These are phyloP conservation scores for Suhomyces ambrosiae DNA, from an alignment of 1,139 yeast genomes.

Conservation along the genomic window DNA sequence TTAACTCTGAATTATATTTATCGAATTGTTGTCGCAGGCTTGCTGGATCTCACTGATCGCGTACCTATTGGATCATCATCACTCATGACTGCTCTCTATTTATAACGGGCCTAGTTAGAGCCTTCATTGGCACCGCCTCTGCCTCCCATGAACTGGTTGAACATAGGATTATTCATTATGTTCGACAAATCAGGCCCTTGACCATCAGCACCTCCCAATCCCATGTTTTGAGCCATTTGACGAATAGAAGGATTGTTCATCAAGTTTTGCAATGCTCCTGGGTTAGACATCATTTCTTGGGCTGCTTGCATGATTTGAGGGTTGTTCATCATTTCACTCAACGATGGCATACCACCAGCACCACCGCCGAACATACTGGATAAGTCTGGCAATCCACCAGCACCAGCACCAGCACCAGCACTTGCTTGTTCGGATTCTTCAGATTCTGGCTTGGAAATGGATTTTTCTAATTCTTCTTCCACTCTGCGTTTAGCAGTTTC, in stretches of 20 bases:
- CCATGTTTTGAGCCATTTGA: slow-evolving; percentile 74
- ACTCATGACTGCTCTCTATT: slow-evolving; percentile 1
- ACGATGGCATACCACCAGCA: slow-evolving; percentile 61
- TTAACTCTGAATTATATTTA: too few relatives aligned
- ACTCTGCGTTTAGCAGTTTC: slow-evolving; percentile 90
- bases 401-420: slow-evolving; percentile 50
- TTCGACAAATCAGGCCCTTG: slow-evolving; percentile 60
- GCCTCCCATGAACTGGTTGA: slow-evolving; percentile 55
- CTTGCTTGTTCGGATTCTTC: slow-evolving; percentile 37
- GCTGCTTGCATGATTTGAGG: slow-evolving; percentile 94
- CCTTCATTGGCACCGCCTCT: slow-evolving; percentile 15
- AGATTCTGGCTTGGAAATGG: slow-evolving; percentile 32
- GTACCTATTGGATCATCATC: not conserved
- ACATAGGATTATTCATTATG: slow-evolving; percentile 81
- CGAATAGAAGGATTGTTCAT: slow-evolving; percentile 80
- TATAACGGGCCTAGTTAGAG: slow-evolving; percentile 3
- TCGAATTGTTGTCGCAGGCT: too few relatives aligned
- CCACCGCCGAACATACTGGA: slow-evolving; percentile 60
- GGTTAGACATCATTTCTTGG: slow-evolving; percentile 89
- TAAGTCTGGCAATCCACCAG: slow-evolving; percentile 75
- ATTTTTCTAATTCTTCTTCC: slow-evolving; percentile 64
- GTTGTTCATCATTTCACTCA: slow-evolving; percentile 72
- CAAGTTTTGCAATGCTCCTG: slow-evolving; percentile 71
- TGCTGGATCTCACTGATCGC: too few relatives aligned
- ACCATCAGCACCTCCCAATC: slow-evolving; percentile 58